Evolutionary conservation across 148 eudicot genomes (phyloP), one percentile per base, ranked within the genome.

Genomic region (Fagopyrum esculentum): DNA sequence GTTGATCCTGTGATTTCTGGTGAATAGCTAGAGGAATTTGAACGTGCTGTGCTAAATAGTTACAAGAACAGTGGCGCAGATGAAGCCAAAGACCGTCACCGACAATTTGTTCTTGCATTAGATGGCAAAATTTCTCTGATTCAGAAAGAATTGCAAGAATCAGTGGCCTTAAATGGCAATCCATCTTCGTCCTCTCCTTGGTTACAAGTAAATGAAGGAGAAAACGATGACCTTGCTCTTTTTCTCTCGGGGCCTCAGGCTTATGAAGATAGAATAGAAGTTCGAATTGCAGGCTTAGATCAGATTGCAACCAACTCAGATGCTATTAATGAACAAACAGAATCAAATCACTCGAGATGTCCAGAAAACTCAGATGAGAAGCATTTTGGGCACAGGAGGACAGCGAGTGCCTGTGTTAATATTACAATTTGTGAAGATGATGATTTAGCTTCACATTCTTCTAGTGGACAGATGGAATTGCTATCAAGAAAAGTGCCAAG

Each of bases 11-110:
- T 52, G 30, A 22, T 61, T 71, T 73, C 45, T 35, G 71, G 48
- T 75, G 81, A 81, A 80, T 85, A 91, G 97, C 78, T 91, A 83
- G 97, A 91, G 76, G 94, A 91, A 84, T 89, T 91, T 75, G 89
- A 84, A 35, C 86, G 87, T 57, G 97, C 97, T 51, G 94, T 88
- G 60, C 85, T 73, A 74, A 77, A 79, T 61, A 88, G 88, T 76
- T 89, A 91, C 78, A 75, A 30, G 48, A 74, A 75, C 35, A 83
- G 75, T 43, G 68, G 74, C 13, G 77, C 73, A 13, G 85, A 86
- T 75, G 92, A 91, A 81, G 85, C 97, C 3, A 66, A 66, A 66
- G 2, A 40, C 3, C 80, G 94, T 49, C 97, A 91, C 80, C 77
- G 71, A 5, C 84, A 89, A 8, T 91, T 91, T 61, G 73, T 91